These are phyloP conservation scores for Sporobolomyces roseus DNA, from an alignment of 768 basidiomycete genomes.

Conservation along the genomic window DNA sequence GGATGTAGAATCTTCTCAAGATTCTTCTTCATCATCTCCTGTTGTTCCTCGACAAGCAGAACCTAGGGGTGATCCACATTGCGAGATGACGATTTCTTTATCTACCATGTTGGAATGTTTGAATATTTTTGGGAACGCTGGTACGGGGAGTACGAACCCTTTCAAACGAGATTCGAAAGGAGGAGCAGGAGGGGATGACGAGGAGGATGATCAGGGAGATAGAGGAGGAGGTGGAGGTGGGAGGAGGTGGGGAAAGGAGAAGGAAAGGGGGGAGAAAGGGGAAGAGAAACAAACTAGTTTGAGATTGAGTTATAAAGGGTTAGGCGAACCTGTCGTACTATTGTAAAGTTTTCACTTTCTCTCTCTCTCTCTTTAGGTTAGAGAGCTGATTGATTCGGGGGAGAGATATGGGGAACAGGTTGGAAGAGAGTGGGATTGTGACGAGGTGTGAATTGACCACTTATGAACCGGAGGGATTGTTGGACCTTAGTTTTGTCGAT, in stretches of 20 bases:
- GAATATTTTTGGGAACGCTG: conserved; percentile 59
- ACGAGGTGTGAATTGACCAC: conserved; percentile 83
- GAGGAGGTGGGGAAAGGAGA: conserved; percentile 12
- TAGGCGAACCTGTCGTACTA: conserved; percentile 41
- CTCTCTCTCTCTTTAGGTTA: no score
- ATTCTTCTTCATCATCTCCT: conserved; percentile 44
- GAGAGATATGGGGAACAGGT: no score
- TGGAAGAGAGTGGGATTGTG: conserved; percentile 70
- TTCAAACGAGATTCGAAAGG: conserved; percentile 11
- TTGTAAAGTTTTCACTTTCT: conserved; percentile 36
- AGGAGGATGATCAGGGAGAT: not conserved
- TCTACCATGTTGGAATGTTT: conserved; percentile 81
- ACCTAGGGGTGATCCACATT: conserved; percentile 9
- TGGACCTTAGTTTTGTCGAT: conserved; percentile 73
- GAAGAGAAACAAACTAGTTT: conserved; percentile 36
- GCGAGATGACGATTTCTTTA: conserved; percentile 72
- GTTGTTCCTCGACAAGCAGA: no score
- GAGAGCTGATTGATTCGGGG: no score
- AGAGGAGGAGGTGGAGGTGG: conserved; percentile 10
- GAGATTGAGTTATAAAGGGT: conserved; percentile 35
- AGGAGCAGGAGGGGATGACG: not conserved
- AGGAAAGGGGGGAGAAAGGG: not conserved
- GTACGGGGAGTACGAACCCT: conserved; percentile 47
- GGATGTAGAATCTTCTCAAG: conserved; percentile 3
- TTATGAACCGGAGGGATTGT: conserved; percentile 72